A percentile compares a stretch with the other conserved stretches of the same genome.
phyloP scores from a whole-genome alignment of 768 basidiomycete species.

The Calocera cornea region DNA sequence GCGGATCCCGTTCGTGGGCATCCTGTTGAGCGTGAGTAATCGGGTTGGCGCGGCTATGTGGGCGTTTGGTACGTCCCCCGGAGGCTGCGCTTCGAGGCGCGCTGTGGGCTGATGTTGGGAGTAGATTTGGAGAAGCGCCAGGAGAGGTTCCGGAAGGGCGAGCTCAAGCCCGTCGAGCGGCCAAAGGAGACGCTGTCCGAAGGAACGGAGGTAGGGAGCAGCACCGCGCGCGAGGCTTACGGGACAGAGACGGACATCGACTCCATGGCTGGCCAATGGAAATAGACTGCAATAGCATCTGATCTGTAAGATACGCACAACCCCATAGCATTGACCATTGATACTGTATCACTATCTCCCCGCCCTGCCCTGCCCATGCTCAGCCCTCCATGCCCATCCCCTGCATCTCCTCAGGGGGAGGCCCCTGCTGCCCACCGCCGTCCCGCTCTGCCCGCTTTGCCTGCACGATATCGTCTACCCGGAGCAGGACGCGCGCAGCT shows the following conservation, averaged over 20 bases:
- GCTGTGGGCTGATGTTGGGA: slow-evolving; percentile 16
- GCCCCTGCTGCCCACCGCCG: slow-evolving; percentile 24
- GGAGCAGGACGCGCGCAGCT: slow-evolving; percentile 80
- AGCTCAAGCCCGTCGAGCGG: slow-evolving; percentile 22
- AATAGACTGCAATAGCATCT: background rate
- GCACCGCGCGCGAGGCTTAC: background rate
- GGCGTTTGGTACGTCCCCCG: slow-evolving; percentile 47
- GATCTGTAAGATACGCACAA: background rate
- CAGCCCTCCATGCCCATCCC: slow-evolving; percentile 6
- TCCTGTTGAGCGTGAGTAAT: slow-evolving; percentile 75
- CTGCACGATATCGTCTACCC: slow-evolving; percentile 89
- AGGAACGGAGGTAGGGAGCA: background rate
- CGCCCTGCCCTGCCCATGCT: too few relatives aligned
- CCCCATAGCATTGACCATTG: background rate
- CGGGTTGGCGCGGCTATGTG: slow-evolving; percentile 91
- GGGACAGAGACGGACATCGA: background rate
- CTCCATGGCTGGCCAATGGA: background rate
- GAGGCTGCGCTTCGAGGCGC: background rate
- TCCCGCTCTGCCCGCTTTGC: slow-evolving; percentile 66
- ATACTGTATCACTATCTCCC: background rate
- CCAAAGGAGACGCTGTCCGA: background rate
- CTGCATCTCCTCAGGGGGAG: slow-evolving; percentile 47
- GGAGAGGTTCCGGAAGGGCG: slow-evolving; percentile 26
- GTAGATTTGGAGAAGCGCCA: slow-evolving; percentile 32
- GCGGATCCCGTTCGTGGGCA: slow-evolving; percentile 63